A percentile compares a stretch with the other conserved stretches of the same genome.
These are phyloP conservation scores for Epichloe coenophiala DNA, from an alignment of 2,329 filamentous ascomycete species.

Conservation along the genomic window DNA sequence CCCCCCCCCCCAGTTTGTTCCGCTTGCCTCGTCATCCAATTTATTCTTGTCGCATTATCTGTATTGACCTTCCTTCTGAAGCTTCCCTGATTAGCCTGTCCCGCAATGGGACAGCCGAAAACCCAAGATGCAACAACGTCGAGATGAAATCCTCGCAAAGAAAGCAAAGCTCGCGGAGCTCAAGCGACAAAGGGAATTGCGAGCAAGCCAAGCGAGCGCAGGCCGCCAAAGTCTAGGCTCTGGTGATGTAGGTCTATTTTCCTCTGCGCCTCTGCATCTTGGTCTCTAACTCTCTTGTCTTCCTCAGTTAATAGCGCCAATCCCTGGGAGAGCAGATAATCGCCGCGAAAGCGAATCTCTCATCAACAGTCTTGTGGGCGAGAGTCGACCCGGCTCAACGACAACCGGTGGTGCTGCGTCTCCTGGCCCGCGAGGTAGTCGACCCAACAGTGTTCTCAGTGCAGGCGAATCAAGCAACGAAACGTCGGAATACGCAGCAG, in stretches of 20 bases:
- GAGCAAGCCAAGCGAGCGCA: conserved; percentile 60
- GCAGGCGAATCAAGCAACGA: conserved; percentile 69
- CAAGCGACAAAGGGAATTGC: conserved; percentile 78
- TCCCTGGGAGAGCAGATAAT: conserved; percentile 53
- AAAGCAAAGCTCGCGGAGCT: conserved; percentile 94
- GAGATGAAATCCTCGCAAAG: conserved; percentile 94
- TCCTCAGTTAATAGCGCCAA: conserved; percentile 46
- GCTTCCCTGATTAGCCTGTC: conserved; percentile 14
- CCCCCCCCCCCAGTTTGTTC: neutral
- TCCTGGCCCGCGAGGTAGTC: conserved; percentile 56
- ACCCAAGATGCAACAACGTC: conserved; percentile 58
- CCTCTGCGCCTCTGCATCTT: neutral
- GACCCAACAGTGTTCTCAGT: conserved; percentile 77
- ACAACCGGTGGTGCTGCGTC: conserved; percentile 50
- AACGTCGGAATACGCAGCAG: conserved; percentile 45
- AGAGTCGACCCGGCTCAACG: conserved; percentile 58
- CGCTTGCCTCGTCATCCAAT: neutral
- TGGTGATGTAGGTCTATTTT: conserved; percentile 49
- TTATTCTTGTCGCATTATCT: neutral
- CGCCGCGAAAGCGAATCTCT: conserved; percentile 71
- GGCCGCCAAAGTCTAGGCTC: conserved; percentile 55
- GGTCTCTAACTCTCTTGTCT: conserved; percentile 4
- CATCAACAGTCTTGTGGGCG: conserved; percentile 71
- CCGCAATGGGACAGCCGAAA: conserved; percentile 34
- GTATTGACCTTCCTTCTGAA: neutral